These are phyloP conservation scores for Vitis amurensis DNA, from an alignment of 164 flowering plant genomes.

Conservation along the genomic window DNA sequence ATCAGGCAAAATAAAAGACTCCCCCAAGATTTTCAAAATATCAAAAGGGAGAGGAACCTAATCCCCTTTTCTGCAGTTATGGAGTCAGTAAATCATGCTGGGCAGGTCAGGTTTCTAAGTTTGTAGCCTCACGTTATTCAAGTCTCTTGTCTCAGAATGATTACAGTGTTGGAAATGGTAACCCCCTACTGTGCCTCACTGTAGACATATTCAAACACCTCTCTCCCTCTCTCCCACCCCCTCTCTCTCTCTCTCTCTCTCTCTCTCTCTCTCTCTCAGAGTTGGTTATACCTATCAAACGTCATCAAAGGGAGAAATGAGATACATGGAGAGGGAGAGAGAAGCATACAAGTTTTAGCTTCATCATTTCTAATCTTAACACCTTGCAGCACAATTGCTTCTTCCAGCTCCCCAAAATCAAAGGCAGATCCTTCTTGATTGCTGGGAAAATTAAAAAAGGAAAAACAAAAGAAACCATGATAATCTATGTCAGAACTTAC, in stretches of 20 bases:
- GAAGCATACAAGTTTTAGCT: constrained; percentile 61
- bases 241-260: constrained; percentile 19
- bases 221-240: not conserved
- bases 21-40: constrained; percentile 14
- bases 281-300: constrained; percentile 41
- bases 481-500: constrained; percentile 8
- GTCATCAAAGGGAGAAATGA: constrained; percentile 33
- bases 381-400: constrained; percentile 84
- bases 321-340: constrained; percentile 4
- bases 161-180: constrained; percentile 60
- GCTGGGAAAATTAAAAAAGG: constrained; percentile 29
- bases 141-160: constrained; percentile 54
- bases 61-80: constrained; percentile 42
- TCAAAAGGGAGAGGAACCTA: constrained; percentile 27
- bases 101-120: constrained; percentile 47
- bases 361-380: constrained; percentile 64
- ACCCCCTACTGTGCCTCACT: constrained; percentile 17
- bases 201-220: constrained; percentile 46
- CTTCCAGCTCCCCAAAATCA: constrained; percentile 94
- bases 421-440: constrained; percentile 77
- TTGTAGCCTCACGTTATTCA: constrained; percentile 67
- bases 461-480: constrained; percentile 2
- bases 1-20: constrained; percentile 29
- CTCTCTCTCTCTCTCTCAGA: constrained; percentile 31
- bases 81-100: constrained; percentile 48